phyloP scores from a whole-genome alignment of 257 asterid species.

The Parsonsia alboflavescens region DNA sequence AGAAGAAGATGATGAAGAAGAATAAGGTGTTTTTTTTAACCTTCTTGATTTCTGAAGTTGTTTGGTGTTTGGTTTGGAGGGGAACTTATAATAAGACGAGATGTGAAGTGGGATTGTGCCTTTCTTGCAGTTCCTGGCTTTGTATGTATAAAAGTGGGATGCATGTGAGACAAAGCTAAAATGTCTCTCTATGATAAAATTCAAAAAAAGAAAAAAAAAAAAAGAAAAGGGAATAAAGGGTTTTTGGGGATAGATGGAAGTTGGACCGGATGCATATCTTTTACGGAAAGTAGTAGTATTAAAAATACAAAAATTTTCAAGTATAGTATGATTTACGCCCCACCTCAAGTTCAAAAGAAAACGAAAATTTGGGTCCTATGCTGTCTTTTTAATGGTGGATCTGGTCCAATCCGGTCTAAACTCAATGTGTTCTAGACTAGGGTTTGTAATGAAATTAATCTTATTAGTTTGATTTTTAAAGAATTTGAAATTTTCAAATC shows the following conservation, averaged over 20 bases:
- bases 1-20: neutral
- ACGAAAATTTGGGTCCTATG: neutral
- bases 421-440: too few relatives aligned
- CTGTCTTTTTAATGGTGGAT: too few relatives aligned
- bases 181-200: conserved; percentile 42
- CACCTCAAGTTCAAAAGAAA: neutral
- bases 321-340: conserved; percentile 11
- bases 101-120: conserved; percentile 49
- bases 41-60: too few relatives aligned
- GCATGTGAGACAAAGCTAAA: conserved; percentile 91
- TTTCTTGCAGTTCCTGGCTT: conserved; percentile 83
- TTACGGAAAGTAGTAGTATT: conserved; percentile 26
- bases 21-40: neutral
- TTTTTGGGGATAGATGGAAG: conserved; percentile 38
- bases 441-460: too few relatives aligned
- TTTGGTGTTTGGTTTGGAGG: neutral
- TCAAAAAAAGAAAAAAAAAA: too few relatives aligned
- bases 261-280: conserved; percentile 50
- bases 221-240: conserved; percentile 47
- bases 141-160: conserved; percentile 58
- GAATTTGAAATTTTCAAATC: too few relatives aligned
- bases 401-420: too few relatives aligned
- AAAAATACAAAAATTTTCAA: too few relatives aligned
- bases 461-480: too few relatives aligned
- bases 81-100: conserved; percentile 30